phyloP scores from a whole-genome alignment of 805 yeast genomes.

The Lipomyces sp. region DNA sequence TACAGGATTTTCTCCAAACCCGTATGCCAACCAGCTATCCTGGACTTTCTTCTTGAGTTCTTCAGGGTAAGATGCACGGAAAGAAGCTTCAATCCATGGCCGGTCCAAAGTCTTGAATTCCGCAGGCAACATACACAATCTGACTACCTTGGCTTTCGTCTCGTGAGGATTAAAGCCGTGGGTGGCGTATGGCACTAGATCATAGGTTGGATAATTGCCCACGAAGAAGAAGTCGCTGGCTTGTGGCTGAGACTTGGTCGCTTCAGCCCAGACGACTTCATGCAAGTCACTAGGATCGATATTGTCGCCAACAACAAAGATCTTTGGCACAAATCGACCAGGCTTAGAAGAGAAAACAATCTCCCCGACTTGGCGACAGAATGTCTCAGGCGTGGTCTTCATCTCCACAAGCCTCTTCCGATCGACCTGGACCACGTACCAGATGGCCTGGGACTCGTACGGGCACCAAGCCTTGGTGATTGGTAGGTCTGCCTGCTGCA shows the following conservation, averaged over 20 bases:
- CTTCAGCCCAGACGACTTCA: conserved; percentile 1
- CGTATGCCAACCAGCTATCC: neutral
- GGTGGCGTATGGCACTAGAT: conserved; percentile 3
- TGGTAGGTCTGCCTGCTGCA: conserved; percentile 3
- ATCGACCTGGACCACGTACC: conserved; percentile 3
- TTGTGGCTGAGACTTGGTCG: neutral
- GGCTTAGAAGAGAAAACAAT: neutral
- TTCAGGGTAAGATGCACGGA: conserved; percentile 3
- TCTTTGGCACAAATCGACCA: conserved; percentile 2
- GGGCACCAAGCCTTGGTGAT: conserved; percentile 1
- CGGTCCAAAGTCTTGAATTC: conserved; percentile 1
- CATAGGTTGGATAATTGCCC: conserved; percentile 1
- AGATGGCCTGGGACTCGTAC: conserved; percentile 1
- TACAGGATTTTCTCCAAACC: neutral
- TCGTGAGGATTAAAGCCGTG: neutral
- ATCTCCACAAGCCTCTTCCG: conserved; percentile 1
- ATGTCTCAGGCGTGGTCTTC: neutral
- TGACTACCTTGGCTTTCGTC: neutral
- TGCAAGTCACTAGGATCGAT: conserved; percentile 1
- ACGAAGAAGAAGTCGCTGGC: neutral
- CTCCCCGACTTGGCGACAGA: conserved; percentile 1
- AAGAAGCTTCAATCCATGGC: conserved; percentile 1
- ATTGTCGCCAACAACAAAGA: conserved; percentile 2
- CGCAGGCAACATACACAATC: neutral
- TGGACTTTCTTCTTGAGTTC: conserved; percentile 1